Conservation (phyloP, 1,284 basidiomycete species). For the Ustanciosporium gigantosporum region DNA sequence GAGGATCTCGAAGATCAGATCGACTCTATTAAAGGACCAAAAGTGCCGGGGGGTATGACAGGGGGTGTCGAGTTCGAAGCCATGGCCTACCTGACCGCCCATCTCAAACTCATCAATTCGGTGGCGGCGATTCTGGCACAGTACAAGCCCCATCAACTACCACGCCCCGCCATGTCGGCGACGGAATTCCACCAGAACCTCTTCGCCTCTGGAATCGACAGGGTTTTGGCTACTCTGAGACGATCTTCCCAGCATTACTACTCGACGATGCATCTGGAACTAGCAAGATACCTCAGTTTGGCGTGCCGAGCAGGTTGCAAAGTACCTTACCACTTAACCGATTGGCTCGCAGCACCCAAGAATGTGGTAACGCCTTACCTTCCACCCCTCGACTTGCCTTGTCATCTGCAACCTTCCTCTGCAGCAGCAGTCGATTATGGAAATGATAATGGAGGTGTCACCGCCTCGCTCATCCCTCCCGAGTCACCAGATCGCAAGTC, state of each 20-base stretch:
- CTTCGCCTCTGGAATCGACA: constrained; percentile 42
- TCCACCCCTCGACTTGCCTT: background rate
- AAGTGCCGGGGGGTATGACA: constrained; percentile 95
- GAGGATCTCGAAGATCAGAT: constrained; percentile 73
- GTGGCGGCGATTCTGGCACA: constrained; percentile 21
- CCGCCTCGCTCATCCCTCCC: no score
- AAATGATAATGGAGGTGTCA: no score
- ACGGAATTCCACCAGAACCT: constrained; percentile 37
- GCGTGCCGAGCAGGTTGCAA: constrained; percentile 7
- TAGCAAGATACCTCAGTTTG: constrained; percentile 37
- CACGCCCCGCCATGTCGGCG: constrained; percentile 18
- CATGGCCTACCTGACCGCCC: constrained; percentile 75
- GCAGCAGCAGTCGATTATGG: no score
- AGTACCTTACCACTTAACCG: constrained; percentile 26
- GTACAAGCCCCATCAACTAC: constrained; percentile 13
- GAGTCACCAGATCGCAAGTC: no score
- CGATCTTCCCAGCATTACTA: constrained; percentile 50
- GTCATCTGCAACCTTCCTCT: background rate
- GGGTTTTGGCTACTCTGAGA: constrained; percentile 37
- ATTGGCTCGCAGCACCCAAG: constrained; percentile 23
- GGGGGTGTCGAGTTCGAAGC: constrained; percentile 98
- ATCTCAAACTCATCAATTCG: constrained; percentile 44
- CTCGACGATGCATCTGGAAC: constrained; percentile 48
- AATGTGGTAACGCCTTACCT: constrained; percentile 1
- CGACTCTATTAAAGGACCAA: constrained; percentile 80